Percentiles rank a stretch among this genome's conserved stretches.
Conservation (phyloP, 805 yeast genomes). For the Nakazawaea holstii region DNA sequence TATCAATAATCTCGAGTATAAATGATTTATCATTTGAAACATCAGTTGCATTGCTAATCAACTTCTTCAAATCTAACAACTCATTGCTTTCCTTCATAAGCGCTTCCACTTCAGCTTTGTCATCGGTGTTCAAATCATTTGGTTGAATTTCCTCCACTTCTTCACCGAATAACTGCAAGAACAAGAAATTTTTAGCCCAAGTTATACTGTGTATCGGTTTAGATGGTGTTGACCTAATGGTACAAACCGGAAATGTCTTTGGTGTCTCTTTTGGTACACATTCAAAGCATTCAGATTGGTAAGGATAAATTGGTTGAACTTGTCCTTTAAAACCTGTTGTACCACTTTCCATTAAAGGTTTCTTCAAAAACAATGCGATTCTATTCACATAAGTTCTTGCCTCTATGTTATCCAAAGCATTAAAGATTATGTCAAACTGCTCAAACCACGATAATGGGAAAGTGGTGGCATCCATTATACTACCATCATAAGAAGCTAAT, state of each 20-base stretch:
- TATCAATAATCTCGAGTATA: slow-evolving; percentile 42
- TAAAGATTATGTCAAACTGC: slow-evolving; percentile 75
- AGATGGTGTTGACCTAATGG: slow-evolving; percentile 94
- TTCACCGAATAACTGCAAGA: slow-evolving; percentile 71
- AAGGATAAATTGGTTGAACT: slow-evolving; percentile 84
- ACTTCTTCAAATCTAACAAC: slow-evolving; percentile 40
- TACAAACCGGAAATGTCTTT: slow-evolving; percentile 90
- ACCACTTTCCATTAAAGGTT: slow-evolving; percentile 87
- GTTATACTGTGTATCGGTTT: slow-evolving; percentile 95
- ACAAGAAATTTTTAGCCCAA: slow-evolving; percentile 93
- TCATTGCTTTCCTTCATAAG: slow-evolving; percentile 66
- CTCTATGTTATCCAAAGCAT: slow-evolving; percentile 90
- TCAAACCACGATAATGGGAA: slow-evolving; percentile 76
- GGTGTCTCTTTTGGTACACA: slow-evolving; percentile 86
- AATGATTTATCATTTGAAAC: slow-evolving; percentile 23
- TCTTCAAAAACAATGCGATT: slow-evolving; percentile 66
- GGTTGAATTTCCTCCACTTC: slow-evolving; percentile 25
- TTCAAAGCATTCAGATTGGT: slow-evolving; percentile 85
- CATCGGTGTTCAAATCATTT: slow-evolving; percentile 52
- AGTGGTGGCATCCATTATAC: slow-evolving; percentile 68
- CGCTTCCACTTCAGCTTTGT: slow-evolving; percentile 58
- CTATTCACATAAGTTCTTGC: slow-evolving; percentile 89
- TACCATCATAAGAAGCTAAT: slow-evolving; percentile 77
- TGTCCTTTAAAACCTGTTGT: slow-evolving; percentile 95
- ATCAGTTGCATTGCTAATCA: slow-evolving; percentile 19